phyloP scores from a whole-genome alignment of 805 yeast species.

The Peterozyma xylosa region DNA sequence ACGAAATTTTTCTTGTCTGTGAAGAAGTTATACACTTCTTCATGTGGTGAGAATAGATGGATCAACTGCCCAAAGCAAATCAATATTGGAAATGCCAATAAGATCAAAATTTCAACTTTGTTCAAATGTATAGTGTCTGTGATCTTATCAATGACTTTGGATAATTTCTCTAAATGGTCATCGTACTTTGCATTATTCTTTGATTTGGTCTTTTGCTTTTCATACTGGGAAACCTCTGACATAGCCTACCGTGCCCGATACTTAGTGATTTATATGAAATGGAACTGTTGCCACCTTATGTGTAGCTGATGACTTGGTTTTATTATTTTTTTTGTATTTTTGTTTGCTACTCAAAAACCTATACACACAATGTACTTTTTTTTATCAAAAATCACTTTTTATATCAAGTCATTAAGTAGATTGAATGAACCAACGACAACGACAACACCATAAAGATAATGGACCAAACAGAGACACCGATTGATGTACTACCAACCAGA shows the following conservation, averaged over 20 bases:
- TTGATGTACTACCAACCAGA: slow-evolving; percentile 19
- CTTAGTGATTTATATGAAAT: not conserved
- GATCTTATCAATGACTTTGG: not conserved
- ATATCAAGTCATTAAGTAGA: no score
- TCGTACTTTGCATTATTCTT: no score
- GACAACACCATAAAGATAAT: not conserved
- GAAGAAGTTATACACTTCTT: slow-evolving; percentile 40
- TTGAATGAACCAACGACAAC: not conserved
- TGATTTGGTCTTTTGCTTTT: not conserved
- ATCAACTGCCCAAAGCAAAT: slow-evolving; percentile 46
- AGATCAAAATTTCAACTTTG: slow-evolving; percentile 5
- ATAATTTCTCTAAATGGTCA: no score
- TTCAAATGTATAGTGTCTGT: slow-evolving; percentile 1
- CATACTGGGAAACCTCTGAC: not conserved
- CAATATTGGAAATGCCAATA: slow-evolving; percentile 29
- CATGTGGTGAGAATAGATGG: slow-evolving; percentile 33
- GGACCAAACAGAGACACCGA: not conserved
- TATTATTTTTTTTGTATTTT: no score
- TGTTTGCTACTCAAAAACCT: no score
- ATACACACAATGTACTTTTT: no score
- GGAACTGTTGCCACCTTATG: not conserved
- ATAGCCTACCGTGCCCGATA: not conserved
- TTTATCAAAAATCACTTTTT: no score
- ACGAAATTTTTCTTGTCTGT: slow-evolving; percentile 61
- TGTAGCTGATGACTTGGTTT: no score